These are phyloP conservation scores for Clathrus columnatus DNA, from an alignment of 768 basidiomycete species.

Conservation along the genomic window DNA sequence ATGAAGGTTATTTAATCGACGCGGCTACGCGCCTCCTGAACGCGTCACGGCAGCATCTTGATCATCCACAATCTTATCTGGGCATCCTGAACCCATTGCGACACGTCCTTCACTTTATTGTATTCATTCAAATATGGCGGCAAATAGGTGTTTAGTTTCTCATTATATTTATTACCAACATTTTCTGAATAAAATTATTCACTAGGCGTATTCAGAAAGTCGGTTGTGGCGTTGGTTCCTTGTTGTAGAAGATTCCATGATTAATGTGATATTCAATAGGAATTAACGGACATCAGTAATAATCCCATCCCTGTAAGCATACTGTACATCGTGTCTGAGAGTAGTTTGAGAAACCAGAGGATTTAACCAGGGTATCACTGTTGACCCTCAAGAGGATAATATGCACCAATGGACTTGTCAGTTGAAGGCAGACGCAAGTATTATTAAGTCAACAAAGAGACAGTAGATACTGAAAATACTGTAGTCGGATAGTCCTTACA, in stretches of 20 bases:
- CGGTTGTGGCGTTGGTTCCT: not conserved
- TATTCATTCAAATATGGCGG: not conserved
- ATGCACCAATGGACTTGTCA: slow-evolving; percentile 69
- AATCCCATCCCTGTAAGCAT: slow-evolving; percentile 56
- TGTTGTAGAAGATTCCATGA: not conserved
- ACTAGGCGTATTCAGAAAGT: not conserved
- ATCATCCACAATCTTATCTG: not conserved
- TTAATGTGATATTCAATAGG: slow-evolving; percentile 34
- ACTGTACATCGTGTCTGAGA: slow-evolving; percentile 9
- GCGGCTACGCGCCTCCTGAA: not conserved
- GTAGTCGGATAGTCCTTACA: slow-evolving; percentile 75
- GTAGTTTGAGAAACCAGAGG: slow-evolving; percentile 8
- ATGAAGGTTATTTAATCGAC: not conserved
- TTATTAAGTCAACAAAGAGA: slow-evolving; percentile 2
- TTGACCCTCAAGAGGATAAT: slow-evolving; percentile 62
- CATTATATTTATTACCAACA: not conserved
- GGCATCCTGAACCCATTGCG: too few relatives aligned
- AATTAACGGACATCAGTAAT: slow-evolving; percentile 50
- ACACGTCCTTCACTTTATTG: not conserved
- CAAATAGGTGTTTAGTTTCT: not conserved
- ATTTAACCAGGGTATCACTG: slow-evolving; percentile 45
- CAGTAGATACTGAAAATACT: not conserved
- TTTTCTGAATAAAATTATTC: not conserved
- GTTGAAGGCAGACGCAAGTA: slow-evolving; percentile 63
- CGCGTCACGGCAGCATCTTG: not conserved